Conservation (phyloP, 495 filamentous ascomycete species). For the Lophium mytilinum region DNA sequence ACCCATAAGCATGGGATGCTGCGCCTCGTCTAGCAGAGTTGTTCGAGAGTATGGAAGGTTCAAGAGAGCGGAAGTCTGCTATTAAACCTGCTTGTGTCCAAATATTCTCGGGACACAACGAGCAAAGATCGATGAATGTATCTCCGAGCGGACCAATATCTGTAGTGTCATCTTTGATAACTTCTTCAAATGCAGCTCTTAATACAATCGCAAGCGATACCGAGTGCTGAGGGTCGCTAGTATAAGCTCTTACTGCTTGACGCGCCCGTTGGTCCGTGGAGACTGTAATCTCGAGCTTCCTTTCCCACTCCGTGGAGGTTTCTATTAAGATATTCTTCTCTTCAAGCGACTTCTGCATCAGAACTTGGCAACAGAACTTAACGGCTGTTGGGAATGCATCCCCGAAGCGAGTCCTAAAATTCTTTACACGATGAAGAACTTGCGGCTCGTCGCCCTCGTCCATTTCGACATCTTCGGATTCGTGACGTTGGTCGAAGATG, state of each 20-base stretch:
- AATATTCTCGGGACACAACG: conserved; percentile 48
- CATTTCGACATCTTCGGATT: conserved; percentile 14
- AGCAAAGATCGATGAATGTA: conserved; percentile 59
- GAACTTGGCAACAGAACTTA: conserved; percentile 61
- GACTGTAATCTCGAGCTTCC: conserved; percentile 61
- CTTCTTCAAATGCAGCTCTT: conserved; percentile 22
- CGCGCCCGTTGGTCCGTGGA: conserved; percentile 56
- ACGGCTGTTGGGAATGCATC: conserved; percentile 57
- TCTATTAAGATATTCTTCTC: conserved; percentile 42
- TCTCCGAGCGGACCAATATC: conserved; percentile 48
- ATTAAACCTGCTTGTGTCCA: conserved; percentile 32
- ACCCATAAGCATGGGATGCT: conserved; percentile 65
- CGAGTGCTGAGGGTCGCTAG: neutral
- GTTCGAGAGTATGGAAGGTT: conserved; percentile 56
- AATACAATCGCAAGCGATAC: conserved; percentile 20
- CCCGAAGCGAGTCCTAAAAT: conserved; percentile 27
- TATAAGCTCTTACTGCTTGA: conserved; percentile 41
- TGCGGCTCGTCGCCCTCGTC: conserved; percentile 29
- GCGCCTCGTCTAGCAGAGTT: conserved; percentile 53
- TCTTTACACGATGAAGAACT: neutral
- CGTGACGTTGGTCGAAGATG: conserved; percentile 27
- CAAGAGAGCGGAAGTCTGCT: conserved; percentile 17
- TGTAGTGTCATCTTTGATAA: conserved; percentile 28
- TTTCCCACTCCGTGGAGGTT: conserved; percentile 78
- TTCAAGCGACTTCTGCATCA: conserved; percentile 62